Conservation (phyloP, 202 grass and related monocot genomes). For the Hordeum pubiflorum region DNA sequence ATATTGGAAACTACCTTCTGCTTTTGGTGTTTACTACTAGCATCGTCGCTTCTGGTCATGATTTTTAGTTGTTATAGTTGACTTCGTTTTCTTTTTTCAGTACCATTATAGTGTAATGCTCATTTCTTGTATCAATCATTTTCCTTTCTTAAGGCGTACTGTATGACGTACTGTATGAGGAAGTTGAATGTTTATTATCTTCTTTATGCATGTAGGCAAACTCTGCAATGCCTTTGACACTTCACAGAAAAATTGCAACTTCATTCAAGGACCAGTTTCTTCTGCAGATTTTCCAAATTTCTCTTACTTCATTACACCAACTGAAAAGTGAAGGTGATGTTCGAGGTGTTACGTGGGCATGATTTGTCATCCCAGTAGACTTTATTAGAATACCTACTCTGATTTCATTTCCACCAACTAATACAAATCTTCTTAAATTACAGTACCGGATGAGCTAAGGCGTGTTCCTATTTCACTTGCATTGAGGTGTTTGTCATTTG, state of each 20-base stretch:
- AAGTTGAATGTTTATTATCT: constrained; percentile 8
- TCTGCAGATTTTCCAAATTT: constrained; percentile 97
- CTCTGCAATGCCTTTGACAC: constrained; percentile 49
- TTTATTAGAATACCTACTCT: constrained; percentile 14
- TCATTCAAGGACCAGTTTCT: constrained; percentile 93
- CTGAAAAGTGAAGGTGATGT: constrained; percentile 76
- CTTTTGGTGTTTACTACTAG: not conserved
- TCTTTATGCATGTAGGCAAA: constrained; percentile 53
- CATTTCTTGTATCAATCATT: not conserved
- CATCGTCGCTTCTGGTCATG: not conserved
- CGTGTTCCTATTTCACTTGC: constrained; percentile 77
- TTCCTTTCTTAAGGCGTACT: not conserved
- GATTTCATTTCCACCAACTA: not conserved
- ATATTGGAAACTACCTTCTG: constrained; percentile 11
- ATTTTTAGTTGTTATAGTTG: not conserved
- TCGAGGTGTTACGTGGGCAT: constrained; percentile 38
- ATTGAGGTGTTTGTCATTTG: constrained; percentile 93
- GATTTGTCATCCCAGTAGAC: not conserved
- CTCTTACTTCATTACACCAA: constrained; percentile 80
- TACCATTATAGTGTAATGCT: not conserved
- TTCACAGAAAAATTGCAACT: constrained; percentile 68
- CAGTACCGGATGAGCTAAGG: constrained; percentile 69
- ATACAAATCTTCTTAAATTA: constrained; percentile 22
- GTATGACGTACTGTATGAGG: not conserved
- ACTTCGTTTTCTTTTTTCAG: not conserved